These are phyloP conservation scores for Mucor mucedo DNA, from an alignment of 371 early-diverging fungal species.

Conservation along the genomic window DNA sequence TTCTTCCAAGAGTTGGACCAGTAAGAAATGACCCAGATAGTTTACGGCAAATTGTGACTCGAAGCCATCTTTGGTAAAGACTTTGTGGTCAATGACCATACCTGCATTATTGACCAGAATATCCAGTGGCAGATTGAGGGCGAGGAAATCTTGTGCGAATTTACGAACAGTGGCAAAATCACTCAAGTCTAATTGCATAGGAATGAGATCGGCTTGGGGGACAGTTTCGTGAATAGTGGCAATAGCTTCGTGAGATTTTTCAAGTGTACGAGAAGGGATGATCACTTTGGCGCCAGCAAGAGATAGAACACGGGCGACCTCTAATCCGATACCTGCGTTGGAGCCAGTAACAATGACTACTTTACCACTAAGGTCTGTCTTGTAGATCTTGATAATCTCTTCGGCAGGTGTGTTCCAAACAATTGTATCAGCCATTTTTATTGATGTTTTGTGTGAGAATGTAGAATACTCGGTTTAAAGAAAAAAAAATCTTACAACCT, in stretches of 20 bases:
- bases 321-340: conserved; percentile 52
- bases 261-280: conserved; percentile 55
- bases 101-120: conserved; percentile 62
- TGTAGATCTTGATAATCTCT: not conserved
- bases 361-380: conserved; percentile 61
- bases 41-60: conserved; percentile 51
- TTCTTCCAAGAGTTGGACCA: conserved; percentile 63
- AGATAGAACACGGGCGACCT: conserved; percentile 10
- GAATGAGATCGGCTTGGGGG: conserved; percentile 39
- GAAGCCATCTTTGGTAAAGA: conserved; percentile 61
- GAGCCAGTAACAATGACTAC: conserved; percentile 74
- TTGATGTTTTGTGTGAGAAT: too few relatives aligned
- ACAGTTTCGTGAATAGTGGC: conserved; percentile 50
- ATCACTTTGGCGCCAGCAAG: conserved; percentile 23
- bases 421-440: too few relatives aligned
- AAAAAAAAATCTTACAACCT: too few relatives aligned
- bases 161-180: conserved; percentile 48
- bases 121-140: conserved; percentile 53
- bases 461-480: too few relatives aligned
- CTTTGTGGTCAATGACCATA: conserved; percentile 64
- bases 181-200: conserved; percentile 61
- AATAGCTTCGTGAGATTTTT: conserved; percentile 47
- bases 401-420: too few relatives aligned
- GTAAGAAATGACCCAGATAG: conserved; percentile 75
- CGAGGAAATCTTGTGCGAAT: conserved; percentile 54